These are phyloP conservation scores for Hippophae tibetana DNA, from an alignment of 306 rosid species.

Conservation along the genomic window DNA sequence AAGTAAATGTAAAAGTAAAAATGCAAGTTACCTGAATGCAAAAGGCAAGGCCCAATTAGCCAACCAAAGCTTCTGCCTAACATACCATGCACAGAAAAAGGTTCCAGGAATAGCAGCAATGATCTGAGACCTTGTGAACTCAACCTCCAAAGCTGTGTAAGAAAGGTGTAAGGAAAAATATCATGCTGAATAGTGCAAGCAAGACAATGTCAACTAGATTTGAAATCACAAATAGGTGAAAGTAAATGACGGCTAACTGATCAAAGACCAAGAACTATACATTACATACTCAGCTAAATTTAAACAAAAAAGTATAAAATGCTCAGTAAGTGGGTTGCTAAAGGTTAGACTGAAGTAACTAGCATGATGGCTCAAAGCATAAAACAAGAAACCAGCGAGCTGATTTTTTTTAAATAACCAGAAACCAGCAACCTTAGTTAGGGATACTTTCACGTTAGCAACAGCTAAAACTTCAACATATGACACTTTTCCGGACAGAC, in stretches of 20 bases:
- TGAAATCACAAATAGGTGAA: slow-evolving; percentile 12
- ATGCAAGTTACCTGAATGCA: slow-evolving; percentile 77
- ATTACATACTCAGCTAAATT: slow-evolving; percentile 1
- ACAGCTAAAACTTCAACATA: not conserved
- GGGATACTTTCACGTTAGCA: not conserved
- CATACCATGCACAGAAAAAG: slow-evolving; percentile 98
- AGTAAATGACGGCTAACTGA: slow-evolving; percentile 2
- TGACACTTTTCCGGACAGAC: not conserved
- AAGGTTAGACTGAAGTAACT: not conserved
- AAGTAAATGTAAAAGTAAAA: not conserved
- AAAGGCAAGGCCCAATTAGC: slow-evolving; percentile 93
- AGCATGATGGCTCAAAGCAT: not conserved
- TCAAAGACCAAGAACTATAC: not conserved
- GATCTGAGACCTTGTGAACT: slow-evolving; percentile 87
- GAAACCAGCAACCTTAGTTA: not conserved
- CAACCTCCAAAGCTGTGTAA: slow-evolving; percentile 90
- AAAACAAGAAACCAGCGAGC: not conserved
- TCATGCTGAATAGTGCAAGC: slow-evolving; percentile 51
- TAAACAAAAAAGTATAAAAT: not conserved
- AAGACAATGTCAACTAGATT: slow-evolving; percentile 40
- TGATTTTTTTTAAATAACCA: no score
- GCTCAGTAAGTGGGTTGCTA: not conserved
- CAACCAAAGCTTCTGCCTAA: slow-evolving; percentile 82
- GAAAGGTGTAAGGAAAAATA: slow-evolving; percentile 48
- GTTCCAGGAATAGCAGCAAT: slow-evolving; percentile 91